A percentile compares a stretch with the other conserved stretches of the same genome.
Evolutionary conservation across 1,284 basidiomycete species (phyloP).

Genomic region (Ceratobasidium sp.): DNA sequence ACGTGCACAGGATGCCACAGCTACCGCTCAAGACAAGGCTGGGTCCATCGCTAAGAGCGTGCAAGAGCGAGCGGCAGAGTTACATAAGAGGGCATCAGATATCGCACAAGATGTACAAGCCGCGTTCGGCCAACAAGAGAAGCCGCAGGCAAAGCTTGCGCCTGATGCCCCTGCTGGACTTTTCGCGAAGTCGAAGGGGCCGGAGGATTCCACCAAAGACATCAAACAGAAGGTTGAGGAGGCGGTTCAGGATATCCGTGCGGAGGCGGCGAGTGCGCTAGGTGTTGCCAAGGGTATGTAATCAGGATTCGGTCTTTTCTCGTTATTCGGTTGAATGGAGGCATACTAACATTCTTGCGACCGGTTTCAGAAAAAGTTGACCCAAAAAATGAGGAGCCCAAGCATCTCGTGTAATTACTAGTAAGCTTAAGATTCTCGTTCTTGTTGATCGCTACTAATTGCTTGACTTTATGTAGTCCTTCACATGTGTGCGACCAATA

Average conservation of each 20-base stretch:
- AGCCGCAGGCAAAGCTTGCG: background rate
- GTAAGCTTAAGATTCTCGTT: too few species aligned
- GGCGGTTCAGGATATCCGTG: background rate
- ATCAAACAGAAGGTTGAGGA: conserved; percentile 27
- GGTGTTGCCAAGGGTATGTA: conserved; percentile 19
- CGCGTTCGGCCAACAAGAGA: conserved; percentile 1
- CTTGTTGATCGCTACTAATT: too few species aligned
- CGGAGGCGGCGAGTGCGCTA: conserved; percentile 1
- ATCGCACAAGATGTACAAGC: conserved; percentile 25
- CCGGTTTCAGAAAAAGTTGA: conserved; percentile 11
- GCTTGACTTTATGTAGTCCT: too few species aligned
- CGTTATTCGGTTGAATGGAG: background rate
- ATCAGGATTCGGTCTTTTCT: background rate
- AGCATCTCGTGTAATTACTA: conserved; percentile 8
- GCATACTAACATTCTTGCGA: too few species aligned
- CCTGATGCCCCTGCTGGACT: conserved; percentile 4
- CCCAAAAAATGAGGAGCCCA: conserved; percentile 9
- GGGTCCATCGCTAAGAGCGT: conserved; percentile 12
- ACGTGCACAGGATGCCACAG: conserved; percentile 7
- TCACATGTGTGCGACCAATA: background rate
- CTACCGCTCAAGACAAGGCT: conserved; percentile 19
- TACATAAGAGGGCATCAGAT: conserved; percentile 5
- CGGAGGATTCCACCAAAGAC: background rate
- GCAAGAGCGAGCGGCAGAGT: conserved; percentile 31
- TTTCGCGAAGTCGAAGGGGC: conserved; percentile 16